Base-by-base conservation (phyloP, 495 filamentous ascomycete genomes). In the Xylaria nigripes region DNA sequence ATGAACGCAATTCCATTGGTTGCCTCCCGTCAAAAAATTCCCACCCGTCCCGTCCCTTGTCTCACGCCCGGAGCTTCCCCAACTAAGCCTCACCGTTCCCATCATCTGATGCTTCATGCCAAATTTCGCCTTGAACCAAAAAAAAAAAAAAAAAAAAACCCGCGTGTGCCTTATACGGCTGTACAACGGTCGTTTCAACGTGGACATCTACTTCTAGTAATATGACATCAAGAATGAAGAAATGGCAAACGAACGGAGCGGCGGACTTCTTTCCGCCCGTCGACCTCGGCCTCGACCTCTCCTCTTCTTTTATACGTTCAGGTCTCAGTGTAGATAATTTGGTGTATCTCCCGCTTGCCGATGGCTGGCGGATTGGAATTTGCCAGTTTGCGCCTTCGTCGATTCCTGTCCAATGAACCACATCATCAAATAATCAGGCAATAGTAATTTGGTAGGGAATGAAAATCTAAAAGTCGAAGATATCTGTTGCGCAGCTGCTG, bases 31-130 rank as follows among this genome's bases (percentile, higher is more conserved):
- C 9, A 36, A 6, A 12, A 36, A 36, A 15, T 36, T 36, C 13
- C 27, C 27, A 30, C 13, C 27, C 27, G 10, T 36, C 43, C 23
- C 43, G 43, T 10, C 43, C 21, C 48, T 21, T 50, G 48, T 18
- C 29, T 48, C 38, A 22, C 18, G 38, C 38, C 29, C 53, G 53
- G 53, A 55, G 45, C 45, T 55, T 55, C 53, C 53, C 53, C 53
- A 55, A 55, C 25, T 30, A n/a, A 34, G 46, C 46, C 48, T 42
- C 9, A 30, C 30, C 51, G 27, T 10, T 48, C 22, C 18, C 29
- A 36, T 4, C 16, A 36, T 48, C 19, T 27, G 46, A 40, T 40
- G n/a, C 15, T 18, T 16, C 36, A 18, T 16, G 36, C n/a, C 36
- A 40, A 3, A 2, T n/a, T 36, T 19, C 12, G n/a, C 5, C 23